phyloP scores from a whole-genome alignment of 495 filamentous ascomycete genomes.

The Penicillium canescens region DNA sequence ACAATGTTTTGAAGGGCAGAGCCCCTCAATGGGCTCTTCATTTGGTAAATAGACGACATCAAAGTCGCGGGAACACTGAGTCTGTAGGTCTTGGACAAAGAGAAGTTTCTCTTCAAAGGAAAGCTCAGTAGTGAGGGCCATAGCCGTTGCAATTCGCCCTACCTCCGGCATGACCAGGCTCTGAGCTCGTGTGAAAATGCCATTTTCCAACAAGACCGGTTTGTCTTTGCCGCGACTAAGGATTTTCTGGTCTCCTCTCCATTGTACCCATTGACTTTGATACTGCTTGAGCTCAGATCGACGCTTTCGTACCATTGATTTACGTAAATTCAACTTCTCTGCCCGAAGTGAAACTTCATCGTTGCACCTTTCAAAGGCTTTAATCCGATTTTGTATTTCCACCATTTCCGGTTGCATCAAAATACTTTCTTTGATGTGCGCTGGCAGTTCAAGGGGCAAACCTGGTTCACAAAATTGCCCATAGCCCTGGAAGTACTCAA shows the following conservation, averaged over 20 bases:
- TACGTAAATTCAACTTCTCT: conserved; percentile 15
- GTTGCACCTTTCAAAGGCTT: neutral
- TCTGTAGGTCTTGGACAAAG: conserved; percentile 10
- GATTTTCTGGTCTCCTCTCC: conserved; percentile 18
- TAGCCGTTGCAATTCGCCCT: conserved; percentile 13
- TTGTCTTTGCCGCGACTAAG: conserved; percentile 16
- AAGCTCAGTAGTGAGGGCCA: conserved; percentile 10
- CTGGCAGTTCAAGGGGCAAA: conserved; percentile 15
- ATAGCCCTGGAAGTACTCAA: conserved; percentile 25
- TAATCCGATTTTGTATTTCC: conserved; percentile 8
- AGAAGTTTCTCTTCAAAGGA: conserved; percentile 16
- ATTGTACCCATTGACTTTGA: conserved; percentile 13
- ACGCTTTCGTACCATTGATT: conserved; percentile 11
- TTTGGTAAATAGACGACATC: conserved; percentile 15
- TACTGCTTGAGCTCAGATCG: conserved; percentile 16
- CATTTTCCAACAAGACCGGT: neutral
- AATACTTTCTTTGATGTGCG: conserved; percentile 20
- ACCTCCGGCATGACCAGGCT: conserved; percentile 15
- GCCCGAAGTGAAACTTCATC: conserved; percentile 1
- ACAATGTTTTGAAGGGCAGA: conserved; percentile 9
- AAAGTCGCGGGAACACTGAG: conserved; percentile 8
- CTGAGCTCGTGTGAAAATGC: conserved; percentile 14
- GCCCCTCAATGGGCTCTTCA: conserved; percentile 8
- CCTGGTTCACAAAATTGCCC: conserved; percentile 16
- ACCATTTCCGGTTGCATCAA: conserved; percentile 11